Percentiles rank a stretch among this genome's conserved stretches.
These are phyloP conservation scores for Phellopilus nigrolimitatus DNA, from an alignment of 1,284 basidiomycete genomes.

Conservation along the genomic window DNA sequence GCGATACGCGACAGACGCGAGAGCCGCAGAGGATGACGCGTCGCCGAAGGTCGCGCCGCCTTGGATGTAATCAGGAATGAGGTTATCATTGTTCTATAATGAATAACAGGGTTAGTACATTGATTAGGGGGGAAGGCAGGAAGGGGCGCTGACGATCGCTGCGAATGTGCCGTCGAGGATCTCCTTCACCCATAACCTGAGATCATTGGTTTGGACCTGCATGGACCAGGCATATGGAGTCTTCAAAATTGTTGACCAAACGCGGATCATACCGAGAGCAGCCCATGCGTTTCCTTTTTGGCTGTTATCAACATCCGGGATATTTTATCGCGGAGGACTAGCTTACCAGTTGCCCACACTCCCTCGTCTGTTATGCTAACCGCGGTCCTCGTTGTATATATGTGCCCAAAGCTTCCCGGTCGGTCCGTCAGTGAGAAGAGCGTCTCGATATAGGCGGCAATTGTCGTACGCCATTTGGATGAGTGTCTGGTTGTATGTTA, in stretches of 20 bases:
- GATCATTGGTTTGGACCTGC: conserved; percentile 27
- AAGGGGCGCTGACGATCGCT: conserved; percentile 38
- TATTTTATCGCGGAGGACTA: not conserved
- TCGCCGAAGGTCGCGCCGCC: conserved; percentile 37
- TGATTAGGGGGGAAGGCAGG: not conserved
- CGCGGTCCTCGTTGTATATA: conserved; percentile 39
- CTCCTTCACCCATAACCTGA: conserved; percentile 40
- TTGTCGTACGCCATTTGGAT: conserved; percentile 44
- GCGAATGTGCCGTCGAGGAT: conserved; percentile 44
- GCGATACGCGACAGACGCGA: conserved; percentile 41
- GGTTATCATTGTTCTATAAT: conserved; percentile 22
- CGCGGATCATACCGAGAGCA: conserved; percentile 39
- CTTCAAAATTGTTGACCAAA: conserved; percentile 42
- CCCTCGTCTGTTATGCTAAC: conserved; percentile 36
- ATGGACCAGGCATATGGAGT: conserved; percentile 32
- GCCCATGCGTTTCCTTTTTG: conserved; percentile 37
- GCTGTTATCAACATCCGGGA: not conserved
- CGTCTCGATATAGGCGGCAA: conserved; percentile 40
- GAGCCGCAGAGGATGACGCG: conserved; percentile 37
- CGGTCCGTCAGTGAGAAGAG: conserved; percentile 35
- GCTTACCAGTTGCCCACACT: conserved; percentile 47
- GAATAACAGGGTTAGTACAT: not conserved
- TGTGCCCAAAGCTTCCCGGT: conserved; percentile 40
- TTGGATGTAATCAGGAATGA: conserved; percentile 31
- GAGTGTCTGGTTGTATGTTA: conserved; percentile 37